Conservation (phyloP, 306 rosid species). For the Vicia sativa region DNA sequence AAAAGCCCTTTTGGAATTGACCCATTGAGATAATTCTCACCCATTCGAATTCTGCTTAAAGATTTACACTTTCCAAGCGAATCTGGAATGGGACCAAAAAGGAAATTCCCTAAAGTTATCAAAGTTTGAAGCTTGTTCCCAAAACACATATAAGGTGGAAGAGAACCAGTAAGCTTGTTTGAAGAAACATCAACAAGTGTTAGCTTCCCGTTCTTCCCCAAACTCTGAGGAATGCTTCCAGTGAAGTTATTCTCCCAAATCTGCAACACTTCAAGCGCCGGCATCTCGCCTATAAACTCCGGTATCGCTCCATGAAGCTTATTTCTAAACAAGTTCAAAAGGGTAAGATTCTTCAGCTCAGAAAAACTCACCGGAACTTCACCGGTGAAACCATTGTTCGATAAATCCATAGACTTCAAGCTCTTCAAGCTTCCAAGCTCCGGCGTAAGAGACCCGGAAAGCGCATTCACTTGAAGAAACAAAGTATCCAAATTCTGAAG, state of each 20-base stretch:
- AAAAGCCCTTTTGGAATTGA: slow-evolving; percentile 84
- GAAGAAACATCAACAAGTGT: slow-evolving; percentile 76
- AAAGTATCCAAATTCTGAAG: slow-evolving; percentile 76
- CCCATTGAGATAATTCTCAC: slow-evolving; percentile 80
- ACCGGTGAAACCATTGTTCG: slow-evolving; percentile 72
- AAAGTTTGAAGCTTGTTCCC: slow-evolving; percentile 79
- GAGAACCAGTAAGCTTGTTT: slow-evolving; percentile 74
- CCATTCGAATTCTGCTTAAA: slow-evolving; percentile 81
- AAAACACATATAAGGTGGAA: slow-evolving; percentile 76
- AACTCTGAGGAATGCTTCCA: slow-evolving; percentile 64
- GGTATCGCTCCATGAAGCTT: slow-evolving; percentile 94
- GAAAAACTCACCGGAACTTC: slow-evolving; percentile 74
- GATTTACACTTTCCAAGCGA: slow-evolving; percentile 77
- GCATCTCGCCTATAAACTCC: slow-evolving; percentile 75
- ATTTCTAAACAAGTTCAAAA: slow-evolving; percentile 78
- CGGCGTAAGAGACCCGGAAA: slow-evolving; percentile 68
- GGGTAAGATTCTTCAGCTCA: slow-evolving; percentile 71
- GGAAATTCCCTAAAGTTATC: slow-evolving; percentile 71
- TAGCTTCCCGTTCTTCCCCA: slow-evolving; percentile 82
- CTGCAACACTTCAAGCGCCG: slow-evolving; percentile 77
- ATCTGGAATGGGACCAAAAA: slow-evolving; percentile 88
- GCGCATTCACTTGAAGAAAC: slow-evolving; percentile 88
- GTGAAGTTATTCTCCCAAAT: slow-evolving; percentile 97
- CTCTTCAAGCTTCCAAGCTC: slow-evolving; percentile 68
- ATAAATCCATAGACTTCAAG: slow-evolving; percentile 85